Conservation (phyloP, 2,329 filamentous ascomycete genomes). For the Thelonectria discophora region DNA sequence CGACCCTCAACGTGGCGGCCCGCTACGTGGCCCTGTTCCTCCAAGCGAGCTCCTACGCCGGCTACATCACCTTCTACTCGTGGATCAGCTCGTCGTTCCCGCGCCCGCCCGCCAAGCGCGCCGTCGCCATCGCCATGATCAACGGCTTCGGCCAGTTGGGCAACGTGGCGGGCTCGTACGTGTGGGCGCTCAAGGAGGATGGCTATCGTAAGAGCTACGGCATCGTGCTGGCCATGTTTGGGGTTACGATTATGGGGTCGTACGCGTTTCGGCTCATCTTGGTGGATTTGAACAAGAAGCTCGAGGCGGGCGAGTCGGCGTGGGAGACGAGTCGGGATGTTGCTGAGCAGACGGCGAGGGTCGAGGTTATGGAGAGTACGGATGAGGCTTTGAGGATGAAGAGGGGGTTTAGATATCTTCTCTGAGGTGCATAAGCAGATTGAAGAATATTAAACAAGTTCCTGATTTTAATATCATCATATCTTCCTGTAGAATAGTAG, state of each 20-base stretch:
- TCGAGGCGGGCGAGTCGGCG: slow-evolving; percentile 54
- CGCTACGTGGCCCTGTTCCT: slow-evolving; percentile 70
- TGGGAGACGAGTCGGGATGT: slow-evolving; percentile 51
- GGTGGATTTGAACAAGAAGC: slow-evolving; percentile 55
- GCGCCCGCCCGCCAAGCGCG: slow-evolving; percentile 67
- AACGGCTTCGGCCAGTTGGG: slow-evolving; percentile 67
- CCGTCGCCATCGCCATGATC: slow-evolving; percentile 68
- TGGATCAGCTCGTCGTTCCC: slow-evolving; percentile 68
- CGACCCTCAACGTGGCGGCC: slow-evolving; percentile 62
- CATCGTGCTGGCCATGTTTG: slow-evolving; percentile 72
- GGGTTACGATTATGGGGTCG: slow-evolving; percentile 64
- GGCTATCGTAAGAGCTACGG: slow-evolving; percentile 72
- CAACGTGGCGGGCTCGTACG: slow-evolving; percentile 69
- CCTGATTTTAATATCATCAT: not conserved
- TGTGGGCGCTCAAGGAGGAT: slow-evolving; percentile 67
- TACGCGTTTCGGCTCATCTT: slow-evolving; percentile 58
- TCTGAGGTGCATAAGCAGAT: slow-evolving; percentile 40
- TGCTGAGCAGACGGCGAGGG: slow-evolving; percentile 50
- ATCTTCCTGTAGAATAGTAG: no score
- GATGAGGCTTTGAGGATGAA: slow-evolving; percentile 57
- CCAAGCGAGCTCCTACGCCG: slow-evolving; percentile 65
- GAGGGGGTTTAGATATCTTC: slow-evolving; percentile 58
- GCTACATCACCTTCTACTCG: slow-evolving; percentile 66
- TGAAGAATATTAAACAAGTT: not conserved
- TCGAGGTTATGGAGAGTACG: slow-evolving; percentile 51